Evolutionary conservation across 2,329 filamentous ascomycete species (phyloP), one percentile per base, ranked within the genome.

Genomic region (Drechmeria coniospora): DNA sequence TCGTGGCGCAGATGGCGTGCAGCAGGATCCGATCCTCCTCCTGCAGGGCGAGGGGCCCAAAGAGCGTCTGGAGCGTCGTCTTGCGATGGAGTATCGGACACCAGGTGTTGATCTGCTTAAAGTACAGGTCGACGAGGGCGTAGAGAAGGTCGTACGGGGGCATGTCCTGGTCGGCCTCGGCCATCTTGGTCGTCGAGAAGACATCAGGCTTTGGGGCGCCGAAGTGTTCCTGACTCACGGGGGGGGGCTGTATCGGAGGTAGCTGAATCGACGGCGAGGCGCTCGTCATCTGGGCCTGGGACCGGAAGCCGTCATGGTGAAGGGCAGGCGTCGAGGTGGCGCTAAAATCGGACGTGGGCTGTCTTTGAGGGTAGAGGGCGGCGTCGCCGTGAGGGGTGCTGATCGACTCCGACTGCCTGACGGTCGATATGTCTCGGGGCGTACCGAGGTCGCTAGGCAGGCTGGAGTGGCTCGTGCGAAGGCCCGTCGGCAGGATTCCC

Each of bases 21-120:
- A 93, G 60, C 10, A 93, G 59, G 30, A 92, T 78, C 23, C 78
- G 68, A 45, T 93, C 84, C 2, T 78, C 74, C 50, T 92, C 81
- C 21, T 86, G 79, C 2, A 90, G 57, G 2, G 75, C 69, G 0
- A 74, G 71, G 1, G 76, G 70, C 0, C 82, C 82, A 40, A 93
- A 93, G 0, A 93, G 62, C 1, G 74, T 73, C 40, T 92, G 80
- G 7, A 93, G 53, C 0, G 83, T 92, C 4, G 78, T 74, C 43
- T 80, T 74, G 14, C 82, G 72, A 51, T 93, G 82, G n/a, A 93
- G 59, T 15, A 93, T 90, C 0, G 86, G 84, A 46, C 83, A 92
- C 77, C 79, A 84, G 0, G 76, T 78, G 43, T 83, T 82, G 46
- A 83, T 70, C 42, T 83, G 74, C 36, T 81, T 79, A 43, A 84